phyloP scores from a whole-genome alignment of 306 rosid genomes.

The Bauhinia variegata region DNA sequence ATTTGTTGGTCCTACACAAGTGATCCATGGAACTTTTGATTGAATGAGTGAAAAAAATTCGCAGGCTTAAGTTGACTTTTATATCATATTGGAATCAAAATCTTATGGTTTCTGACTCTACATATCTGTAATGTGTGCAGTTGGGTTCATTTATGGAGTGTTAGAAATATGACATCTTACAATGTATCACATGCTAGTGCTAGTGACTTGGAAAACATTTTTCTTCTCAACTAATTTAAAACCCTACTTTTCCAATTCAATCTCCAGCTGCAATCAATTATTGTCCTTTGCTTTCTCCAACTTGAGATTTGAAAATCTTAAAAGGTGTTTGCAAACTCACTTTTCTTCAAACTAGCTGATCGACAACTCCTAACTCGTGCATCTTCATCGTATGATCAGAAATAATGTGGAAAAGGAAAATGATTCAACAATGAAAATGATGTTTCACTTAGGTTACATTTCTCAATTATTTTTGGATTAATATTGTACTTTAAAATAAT shows the following conservation, averaged over 20 bases:
- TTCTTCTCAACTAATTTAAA: slow-evolving; percentile 22
- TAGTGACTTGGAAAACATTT: no score
- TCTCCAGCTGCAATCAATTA: slow-evolving; percentile 12
- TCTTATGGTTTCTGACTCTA: slow-evolving; percentile 16
- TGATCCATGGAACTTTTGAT: slow-evolving; percentile 42
- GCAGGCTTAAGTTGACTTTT: slow-evolving; percentile 38
- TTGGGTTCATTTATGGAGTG: no score
- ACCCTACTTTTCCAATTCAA: slow-evolving; percentile 16
- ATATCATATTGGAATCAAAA: slow-evolving; percentile 37
- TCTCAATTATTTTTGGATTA: slow-evolving; percentile 10
- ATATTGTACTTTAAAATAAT: slow-evolving; percentile 7
- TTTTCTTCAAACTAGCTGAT: slow-evolving; percentile 34
- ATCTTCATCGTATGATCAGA: slow-evolving; percentile 30
- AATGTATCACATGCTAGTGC: slow-evolving; percentile 22
- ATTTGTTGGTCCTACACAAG: slow-evolving; percentile 33
- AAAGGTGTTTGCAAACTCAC: slow-evolving; percentile 11
- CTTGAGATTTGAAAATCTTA: slow-evolving; percentile 34
- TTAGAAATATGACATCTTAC: no score
- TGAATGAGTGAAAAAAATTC: slow-evolving; percentile 35
- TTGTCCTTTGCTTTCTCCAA: slow-evolving; percentile 31
- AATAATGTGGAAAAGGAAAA: slow-evolving; percentile 17
- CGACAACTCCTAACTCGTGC: slow-evolving; percentile 32
- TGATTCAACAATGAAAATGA: slow-evolving; percentile 39
- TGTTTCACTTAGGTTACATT: slow-evolving; percentile 36
- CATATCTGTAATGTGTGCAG: no score